phyloP scores from a whole-genome alignment of 306 rosid species.

The Cucurbita maxima region DNA sequence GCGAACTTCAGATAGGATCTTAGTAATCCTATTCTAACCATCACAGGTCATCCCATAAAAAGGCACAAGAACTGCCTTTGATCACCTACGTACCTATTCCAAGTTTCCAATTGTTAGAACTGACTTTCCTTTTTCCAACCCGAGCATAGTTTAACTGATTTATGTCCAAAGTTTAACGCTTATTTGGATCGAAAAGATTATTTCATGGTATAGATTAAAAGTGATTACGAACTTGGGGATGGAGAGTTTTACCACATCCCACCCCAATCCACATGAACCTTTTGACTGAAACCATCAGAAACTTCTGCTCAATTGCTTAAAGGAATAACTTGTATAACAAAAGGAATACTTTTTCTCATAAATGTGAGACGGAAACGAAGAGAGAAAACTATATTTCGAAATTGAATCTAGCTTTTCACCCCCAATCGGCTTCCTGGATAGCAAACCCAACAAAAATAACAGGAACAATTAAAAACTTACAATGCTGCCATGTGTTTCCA shows the following conservation, averaged over 20 bases:
- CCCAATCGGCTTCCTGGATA: not conserved
- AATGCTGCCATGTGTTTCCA: conserved; percentile 90
- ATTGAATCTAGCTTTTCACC: not conserved
- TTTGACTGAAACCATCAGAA: not conserved
- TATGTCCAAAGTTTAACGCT: not conserved
- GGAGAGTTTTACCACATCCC: not conserved
- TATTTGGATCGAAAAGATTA: not conserved
- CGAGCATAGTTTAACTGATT: not conserved
- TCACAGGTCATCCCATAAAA: not conserved
- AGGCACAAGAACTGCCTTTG: not conserved
- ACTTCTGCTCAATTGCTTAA: not conserved
- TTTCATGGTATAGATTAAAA: not conserved
- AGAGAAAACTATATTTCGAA: not conserved
- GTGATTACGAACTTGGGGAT: not conserved
- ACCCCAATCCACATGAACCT: not conserved
- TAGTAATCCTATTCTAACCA: not conserved
- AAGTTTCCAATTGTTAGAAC: not conserved
- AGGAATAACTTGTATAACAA: not conserved
- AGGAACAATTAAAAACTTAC: conserved; percentile 23
- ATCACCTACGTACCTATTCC: not conserved
- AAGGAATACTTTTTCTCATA: not conserved
- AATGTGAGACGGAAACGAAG: not conserved
- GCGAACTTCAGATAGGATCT: not conserved
- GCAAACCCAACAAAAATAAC: not conserved
- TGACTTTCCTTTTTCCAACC: not conserved